A percentile compares a stretch with the other conserved stretches of the same genome.
Evolutionary conservation across 192 early-diverging fungal species (phyloP).

Genomic region (Jimgerdemannia flammicorona): DNA sequence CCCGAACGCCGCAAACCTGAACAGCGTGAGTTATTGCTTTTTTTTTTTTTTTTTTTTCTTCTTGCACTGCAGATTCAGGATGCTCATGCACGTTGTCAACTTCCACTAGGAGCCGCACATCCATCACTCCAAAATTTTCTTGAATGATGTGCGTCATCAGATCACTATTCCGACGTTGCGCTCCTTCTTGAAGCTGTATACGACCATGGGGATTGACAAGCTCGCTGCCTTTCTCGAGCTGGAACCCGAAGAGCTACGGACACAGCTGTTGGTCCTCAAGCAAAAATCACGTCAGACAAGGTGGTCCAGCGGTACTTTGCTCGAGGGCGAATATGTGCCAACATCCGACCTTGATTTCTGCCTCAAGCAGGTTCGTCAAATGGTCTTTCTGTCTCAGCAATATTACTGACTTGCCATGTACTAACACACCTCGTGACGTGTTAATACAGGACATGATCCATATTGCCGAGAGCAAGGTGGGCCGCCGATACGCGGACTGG

Average conservation of each 20-base stretch:
- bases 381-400: not conserved
- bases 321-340: slow-evolving; percentile 78
- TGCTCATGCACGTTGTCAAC: not conserved
- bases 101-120: slow-evolving; percentile 56
- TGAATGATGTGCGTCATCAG: slow-evolving; percentile 83
- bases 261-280: slow-evolving; percentile 90
- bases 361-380: slow-evolving; percentile 61
- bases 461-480: slow-evolving; percentile 92
- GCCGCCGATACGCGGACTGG: slow-evolving; percentile 91
- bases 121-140: slow-evolving; percentile 84
- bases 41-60: not conserved
- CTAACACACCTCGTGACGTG: slow-evolving; percentile 12
- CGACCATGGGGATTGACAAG: slow-evolving; percentile 85
- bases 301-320: slow-evolving; percentile 74
- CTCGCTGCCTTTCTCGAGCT: slow-evolving; percentile 85
- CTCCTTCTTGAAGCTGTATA: slow-evolving; percentile 96
- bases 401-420: slow-evolving; percentile 2
- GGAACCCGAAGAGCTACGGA: slow-evolving; percentile 77
- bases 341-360: slow-evolving; percentile 92
- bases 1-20: slow-evolving; percentile 29
- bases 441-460: slow-evolving; percentile 77
- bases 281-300: slow-evolving; percentile 90
- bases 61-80: too few relatives aligned
- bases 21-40: slow-evolving; percentile 6
- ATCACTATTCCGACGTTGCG: slow-evolving; percentile 82